These are phyloP conservation scores for Eucalyptus erythrocorys DNA, from an alignment of 345 rosid genomes.

Conservation along the genomic window DNA sequence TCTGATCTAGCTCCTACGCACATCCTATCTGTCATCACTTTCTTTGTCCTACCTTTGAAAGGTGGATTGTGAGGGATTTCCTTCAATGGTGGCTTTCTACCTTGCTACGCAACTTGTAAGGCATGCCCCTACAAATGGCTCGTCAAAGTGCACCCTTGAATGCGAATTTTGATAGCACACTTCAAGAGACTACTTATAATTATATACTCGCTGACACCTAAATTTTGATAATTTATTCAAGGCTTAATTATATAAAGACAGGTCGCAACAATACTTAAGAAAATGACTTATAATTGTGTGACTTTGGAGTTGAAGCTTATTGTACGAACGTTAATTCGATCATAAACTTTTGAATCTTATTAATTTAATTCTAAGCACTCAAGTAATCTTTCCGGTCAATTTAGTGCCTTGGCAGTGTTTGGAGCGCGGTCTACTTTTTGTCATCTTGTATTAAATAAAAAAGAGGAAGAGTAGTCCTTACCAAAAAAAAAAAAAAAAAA, in stretches of 20 bases:
- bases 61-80: neutral
- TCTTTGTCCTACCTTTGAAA: neutral
- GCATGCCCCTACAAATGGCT: fast-evolving
- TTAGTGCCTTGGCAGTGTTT: fast-evolving
- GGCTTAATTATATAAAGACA: no score
- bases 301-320: no score
- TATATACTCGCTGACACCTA: fast-evolving
- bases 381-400: neutral
- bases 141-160: neutral
- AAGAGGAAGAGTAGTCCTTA: neutral
- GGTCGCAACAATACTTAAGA: fast-evolving
- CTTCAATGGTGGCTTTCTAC: neutral
- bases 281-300: no score
- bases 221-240: no score
- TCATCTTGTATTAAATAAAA: neutral
- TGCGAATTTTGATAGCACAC: no score
- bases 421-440: neutral
- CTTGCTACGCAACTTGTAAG: fast-evolving
- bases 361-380: fast-evolving
- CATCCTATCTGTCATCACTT: fast-evolving
- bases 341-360: no score
- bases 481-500: no score
- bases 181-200: no score
- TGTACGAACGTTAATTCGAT: fast-evolving
- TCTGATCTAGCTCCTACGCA: fast-evolving